Evolutionary conservation across 495 filamentous ascomycete species (phyloP), one percentile per base, ranked within the genome.

Genomic region (Letharia lupina): DNA sequence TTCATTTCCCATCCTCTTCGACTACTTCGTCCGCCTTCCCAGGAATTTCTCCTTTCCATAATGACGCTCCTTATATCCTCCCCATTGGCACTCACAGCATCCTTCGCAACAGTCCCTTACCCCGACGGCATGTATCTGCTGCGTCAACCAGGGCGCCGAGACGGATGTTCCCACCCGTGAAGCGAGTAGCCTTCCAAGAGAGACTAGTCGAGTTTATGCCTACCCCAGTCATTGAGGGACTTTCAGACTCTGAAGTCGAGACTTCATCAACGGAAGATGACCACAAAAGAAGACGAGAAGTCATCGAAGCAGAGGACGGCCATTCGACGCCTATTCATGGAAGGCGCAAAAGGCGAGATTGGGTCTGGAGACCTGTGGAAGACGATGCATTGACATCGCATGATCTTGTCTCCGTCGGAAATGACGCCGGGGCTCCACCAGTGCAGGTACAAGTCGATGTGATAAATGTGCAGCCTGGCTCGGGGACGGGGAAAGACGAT

Each of bases 21-120:
- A 71, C 71, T 58, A 72, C 75, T 58, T 73, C 76, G 65, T 72
- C 71, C 4, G 71, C 75, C 9, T 39, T 65, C 13, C 61, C 31
- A 58, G 52, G 39, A 64, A 69, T 75, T 39, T 76, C 76, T n/a
- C 79, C 78, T 2, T 68, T 76, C 52, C 71, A 74, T 39, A 68
- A 56, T 37, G 64, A 52, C 61, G 62, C 80, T 35, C 86, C 89
- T 20, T 91, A 91, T 73, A 86, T 82, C 50, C 83, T 84, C 16
- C 84, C 87, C 4, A 80, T 85, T 23, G 82, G 82, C 10, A 80
- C 90, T 10, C 85, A 83, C 67, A 89, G 87, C 74, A 92, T 92
- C 73, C 79, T 92, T 41, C 86, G 88, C 72, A 92, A 92, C 78
- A 90, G 88, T 12, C 88, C 88, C 3, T 73, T 87, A 15, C 82